phyloP scores from a whole-genome alignment of 768 basidiomycete species.

The Lactarius psammicola region DNA sequence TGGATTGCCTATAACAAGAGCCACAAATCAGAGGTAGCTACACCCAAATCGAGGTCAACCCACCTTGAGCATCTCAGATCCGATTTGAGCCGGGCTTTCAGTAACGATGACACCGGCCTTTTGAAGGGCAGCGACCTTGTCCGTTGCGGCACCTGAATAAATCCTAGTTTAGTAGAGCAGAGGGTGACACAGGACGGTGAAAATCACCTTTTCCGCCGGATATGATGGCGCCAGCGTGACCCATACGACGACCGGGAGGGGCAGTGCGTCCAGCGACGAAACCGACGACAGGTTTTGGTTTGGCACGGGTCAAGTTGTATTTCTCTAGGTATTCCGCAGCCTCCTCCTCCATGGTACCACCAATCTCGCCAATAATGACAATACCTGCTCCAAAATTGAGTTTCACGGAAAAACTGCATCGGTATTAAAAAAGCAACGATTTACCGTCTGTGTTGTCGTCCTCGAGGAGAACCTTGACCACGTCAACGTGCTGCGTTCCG shows the following conservation, averaged over 20 bases:
- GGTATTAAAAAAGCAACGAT: background rate
- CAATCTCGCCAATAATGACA: conserved; percentile 98
- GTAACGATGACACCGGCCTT: conserved; percentile 92
- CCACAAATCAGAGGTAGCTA: conserved; percentile 21
- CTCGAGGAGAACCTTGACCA: conserved; percentile 92
- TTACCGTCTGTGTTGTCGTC: conserved; percentile 91
- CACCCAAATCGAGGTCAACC: conserved; percentile 25
- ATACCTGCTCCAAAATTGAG: conserved; percentile 56
- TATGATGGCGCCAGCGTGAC: conserved; percentile 97
- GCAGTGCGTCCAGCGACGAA: conserved; percentile 99
- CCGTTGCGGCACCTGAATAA: conserved; percentile 76
- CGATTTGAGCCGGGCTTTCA: conserved; percentile 94
- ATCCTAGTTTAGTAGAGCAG: background rate
- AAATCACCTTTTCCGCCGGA: conserved; percentile 87
- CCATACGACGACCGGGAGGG: conserved; percentile 97
- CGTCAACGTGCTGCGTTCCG: conserved; percentile 93
- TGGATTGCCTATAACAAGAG: conserved; percentile 76
- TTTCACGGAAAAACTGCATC: background rate
- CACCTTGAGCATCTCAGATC: conserved; percentile 84
- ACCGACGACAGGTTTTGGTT: conserved; percentile 94
- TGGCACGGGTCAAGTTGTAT: conserved; percentile 83
- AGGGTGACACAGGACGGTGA: background rate
- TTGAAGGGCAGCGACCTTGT: conserved; percentile 91
- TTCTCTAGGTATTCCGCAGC: conserved; percentile 93
- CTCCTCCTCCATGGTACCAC: conserved; percentile 99